These are phyloP conservation scores for Fragaria nilgerrensis DNA, from an alignment of 306 rosid species.

Conservation along the genomic window DNA sequence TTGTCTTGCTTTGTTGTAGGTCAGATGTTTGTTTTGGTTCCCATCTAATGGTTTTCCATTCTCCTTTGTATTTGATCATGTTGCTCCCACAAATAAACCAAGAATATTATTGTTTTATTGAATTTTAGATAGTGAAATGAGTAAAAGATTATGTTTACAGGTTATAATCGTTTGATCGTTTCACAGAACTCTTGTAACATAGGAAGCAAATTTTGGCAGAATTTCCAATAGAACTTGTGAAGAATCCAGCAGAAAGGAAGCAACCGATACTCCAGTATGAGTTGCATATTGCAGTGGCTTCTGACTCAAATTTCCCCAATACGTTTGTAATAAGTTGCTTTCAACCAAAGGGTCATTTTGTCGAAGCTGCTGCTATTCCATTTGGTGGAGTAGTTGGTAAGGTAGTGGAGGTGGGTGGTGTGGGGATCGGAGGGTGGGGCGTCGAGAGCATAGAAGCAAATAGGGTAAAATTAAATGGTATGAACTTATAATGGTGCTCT, in stretches of 20 bases:
- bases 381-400: not conserved
- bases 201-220: not conserved
- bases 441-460: not conserved
- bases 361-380: not conserved
- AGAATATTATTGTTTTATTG: constrained; percentile 8
- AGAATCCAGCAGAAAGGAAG: not conserved
- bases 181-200: not conserved
- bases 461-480: no score
- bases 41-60: not conserved
- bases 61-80: constrained; percentile 11
- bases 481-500: no score
- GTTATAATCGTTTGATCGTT: no score
- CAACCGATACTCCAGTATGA: not conserved
- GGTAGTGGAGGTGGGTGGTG: not conserved
- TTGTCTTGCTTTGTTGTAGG: constrained; percentile 3
- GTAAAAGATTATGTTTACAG: not conserved
- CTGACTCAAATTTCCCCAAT: not conserved
- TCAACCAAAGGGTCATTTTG: not conserved
- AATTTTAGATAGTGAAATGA: not conserved
- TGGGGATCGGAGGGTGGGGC: not conserved
- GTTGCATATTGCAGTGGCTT: not conserved
- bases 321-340: not conserved
- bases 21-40: constrained; percentile 6
- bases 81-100: constrained; percentile 20
- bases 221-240: not conserved